Percentiles rank a stretch among this genome's conserved stretches.
These are phyloP conservation scores for Anacardium occidentale DNA, from an alignment of 345 rosid species.

Conservation along the genomic window DNA sequence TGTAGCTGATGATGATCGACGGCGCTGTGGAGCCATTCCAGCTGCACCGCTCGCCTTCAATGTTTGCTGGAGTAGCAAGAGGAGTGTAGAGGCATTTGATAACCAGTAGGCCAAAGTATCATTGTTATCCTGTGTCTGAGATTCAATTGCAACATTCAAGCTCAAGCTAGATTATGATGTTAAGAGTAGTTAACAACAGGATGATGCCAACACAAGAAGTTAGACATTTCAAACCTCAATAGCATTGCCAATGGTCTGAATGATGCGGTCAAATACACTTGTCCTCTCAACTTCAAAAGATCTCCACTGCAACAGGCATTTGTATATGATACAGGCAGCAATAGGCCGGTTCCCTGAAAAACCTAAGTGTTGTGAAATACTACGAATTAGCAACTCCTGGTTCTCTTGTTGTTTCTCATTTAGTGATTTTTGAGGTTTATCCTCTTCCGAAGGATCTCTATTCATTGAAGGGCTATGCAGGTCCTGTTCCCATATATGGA, in stretches of 20 bases:
- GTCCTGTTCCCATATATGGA: slow-evolving; percentile 49
- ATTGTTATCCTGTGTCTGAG: slow-evolving; percentile 87
- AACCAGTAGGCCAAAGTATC: slow-evolving; percentile 85
- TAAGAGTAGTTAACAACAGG: not conserved
- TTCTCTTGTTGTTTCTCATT: slow-evolving; percentile 97
- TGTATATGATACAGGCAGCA: slow-evolving; percentile 91
- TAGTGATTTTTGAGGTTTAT: slow-evolving; percentile 79
- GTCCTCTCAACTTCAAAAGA: slow-evolving; percentile 96
- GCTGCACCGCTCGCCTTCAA: slow-evolving; percentile 95
- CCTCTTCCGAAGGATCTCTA: slow-evolving; percentile 72
- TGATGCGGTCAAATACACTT: slow-evolving; percentile 84
- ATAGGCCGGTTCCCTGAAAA: slow-evolving; percentile 76
- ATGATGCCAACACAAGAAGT: not conserved
- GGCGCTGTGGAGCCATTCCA: slow-evolving; percentile 96
- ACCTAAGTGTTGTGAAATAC: slow-evolving; percentile 84
- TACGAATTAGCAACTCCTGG: slow-evolving; percentile 90
- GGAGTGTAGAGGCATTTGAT: slow-evolving; percentile 91
- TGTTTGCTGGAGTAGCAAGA: slow-evolving; percentile 85
- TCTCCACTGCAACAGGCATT: slow-evolving; percentile 92
- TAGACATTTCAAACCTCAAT: slow-evolving; percentile 62
- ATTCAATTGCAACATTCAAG: slow-evolving; percentile 23
- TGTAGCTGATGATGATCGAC: slow-evolving; percentile 90
- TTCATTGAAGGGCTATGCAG: slow-evolving; percentile 68
- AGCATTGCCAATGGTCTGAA: slow-evolving; percentile 89
- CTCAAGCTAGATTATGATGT: slow-evolving; percentile 16